Base-by-base conservation (phyloP, 108 stramenopile species). In the Cyclotella kingstonii region DNA sequence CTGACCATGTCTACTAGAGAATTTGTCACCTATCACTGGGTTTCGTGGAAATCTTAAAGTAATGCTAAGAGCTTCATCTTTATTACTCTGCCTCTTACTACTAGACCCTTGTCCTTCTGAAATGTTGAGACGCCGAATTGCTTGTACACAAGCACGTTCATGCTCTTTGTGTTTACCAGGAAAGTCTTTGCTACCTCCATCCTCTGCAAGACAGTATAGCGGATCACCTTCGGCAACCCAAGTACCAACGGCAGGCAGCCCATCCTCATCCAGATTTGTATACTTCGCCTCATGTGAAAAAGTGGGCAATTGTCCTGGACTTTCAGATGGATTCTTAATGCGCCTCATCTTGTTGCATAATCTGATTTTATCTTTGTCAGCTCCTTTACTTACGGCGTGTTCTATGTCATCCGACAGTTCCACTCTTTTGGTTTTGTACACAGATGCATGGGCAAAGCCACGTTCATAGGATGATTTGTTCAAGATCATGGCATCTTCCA, bases 401-500 rank as follows among this genome's bases (percentile, higher is more conserved):
- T 47, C 54, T 2, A 84, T 82, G 67, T 94, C 89, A 44, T 94
- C 93, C 31, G 68, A 57, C 19, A 98, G 74, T 57, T 95, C 94
- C 1, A 97, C 81, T 50, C 83, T 84, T 25, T 91, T 79, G 6
- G 93, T 98, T 70, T 98, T 98, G 82, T 96, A 98, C 26, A 98
- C 93, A 44, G 79, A 76, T 4, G 93, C 97, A 66, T 96, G 92
- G 18, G 85, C 95, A 81, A 97, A 96, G 15, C 97, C 96, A 26
- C 96, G 73, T 54, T 97, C 96, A 49, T 83, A 96, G 25, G 95
- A 84, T 18, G 80, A 61, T 79, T 98, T 98, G 82, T 96, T 98
- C 34, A 99, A 80, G 67, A 99, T 98, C 92, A 98, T 96, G 25
- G 97, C 95, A 87, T 99, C 99, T 64, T 99, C 99, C 99, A 99